Base-by-base conservation (phyloP, 768 basidiomycete species). In the Tricholoma saponaceum region DNA sequence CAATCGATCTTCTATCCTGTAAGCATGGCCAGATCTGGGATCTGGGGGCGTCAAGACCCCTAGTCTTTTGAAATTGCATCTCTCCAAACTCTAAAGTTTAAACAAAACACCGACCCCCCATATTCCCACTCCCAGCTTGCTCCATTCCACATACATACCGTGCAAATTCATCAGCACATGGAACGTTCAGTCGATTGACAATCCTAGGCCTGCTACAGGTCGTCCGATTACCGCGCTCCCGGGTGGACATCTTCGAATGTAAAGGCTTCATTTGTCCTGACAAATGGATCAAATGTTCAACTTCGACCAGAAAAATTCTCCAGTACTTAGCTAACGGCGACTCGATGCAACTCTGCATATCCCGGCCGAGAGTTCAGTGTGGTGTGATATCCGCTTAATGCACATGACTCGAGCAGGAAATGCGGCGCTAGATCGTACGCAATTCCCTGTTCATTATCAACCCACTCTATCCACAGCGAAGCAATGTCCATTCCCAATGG, bases 1-100 rank as follows among this genome's bases (percentile, higher is more conserved):
- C 47, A 50, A 50, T 50, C 47, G 47, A 50, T 50, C 47, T 50
- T 50, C 47, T 50, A n/a, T 49, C 44, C 47, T 26, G 47, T n/a
- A 28, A 47, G 16, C 4, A 12, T n/a, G 18, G n/a, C n/a, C 16
- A 50, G 47, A 50, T 50, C 47, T 10, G 9, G 26, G 47, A 30
- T 30, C 26, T 30, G 8, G 16, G 9, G 13, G 26, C 8, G 47
- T 16, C 26, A n/a, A 50, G 28, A 30, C 28, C 44, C 23, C 18
- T 5, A 20, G 9, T 9, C n/a, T 20, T 23, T 25, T 2, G 13
- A 9, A 2, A 3, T 30, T 26, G 8, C 7, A 28, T 22, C 20
- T 1, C 18, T 18, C 41, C 23, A 50, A 50, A 46, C 23, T 14
- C 44, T 46, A 46, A 46, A 50, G 47, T 30, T 18, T 30, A 50